Base-by-base conservation (phyloP, 1,139 yeast species). In the Debaryomycetaceae sp. region DNA sequence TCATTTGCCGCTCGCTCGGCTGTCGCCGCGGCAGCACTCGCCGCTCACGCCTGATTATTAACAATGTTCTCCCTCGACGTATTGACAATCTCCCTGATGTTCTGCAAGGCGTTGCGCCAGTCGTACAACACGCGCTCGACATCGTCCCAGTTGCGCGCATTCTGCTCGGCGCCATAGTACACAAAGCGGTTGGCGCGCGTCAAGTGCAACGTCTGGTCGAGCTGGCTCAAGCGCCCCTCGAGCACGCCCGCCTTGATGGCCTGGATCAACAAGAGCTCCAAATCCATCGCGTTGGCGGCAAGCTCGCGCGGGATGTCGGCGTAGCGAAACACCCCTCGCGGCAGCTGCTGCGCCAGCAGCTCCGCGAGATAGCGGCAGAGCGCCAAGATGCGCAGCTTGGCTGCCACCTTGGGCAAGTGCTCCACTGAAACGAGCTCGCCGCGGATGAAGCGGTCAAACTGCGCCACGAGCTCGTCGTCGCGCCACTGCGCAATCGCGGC, bases 201-300 rank as follows among this genome's bases (percentile, higher is more conserved):
- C 44, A 68, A 62, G 37, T 58, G 51, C 48, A 68, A 66, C n/a
- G 60, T 52, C 40, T 62, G 58, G 23, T 61, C 64, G 30, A 66
- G 53, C 50, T 68, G 75, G 46, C 66, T 65, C 44, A 68, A 61
- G 44, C 65, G 66, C 34, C 74, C 75, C 48, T 65, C 72, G 36
- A 68, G 48, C 30, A 68, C 65, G 27, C 66, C 65, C 10, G 63
- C 56, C 44, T 65, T 65, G 42, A 68, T 67, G 26, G 72, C 58
- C 42, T 64, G 62, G 24, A 68, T 62, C 41, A 68, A 54, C 38
- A 66, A 56, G 29, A 57, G 48, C 48, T 68, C 74, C 36, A 67
- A 61, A 34, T 62, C 70, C 23, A 51, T 44, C 20, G 56, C 37
- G n/a, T 57, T 46, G n/a, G 52, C 43, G 11, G 52, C 55, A 34